phyloP scores from a whole-genome alignment of 352 stramenopile genomes.

The Proteromonas lacertae region DNA sequence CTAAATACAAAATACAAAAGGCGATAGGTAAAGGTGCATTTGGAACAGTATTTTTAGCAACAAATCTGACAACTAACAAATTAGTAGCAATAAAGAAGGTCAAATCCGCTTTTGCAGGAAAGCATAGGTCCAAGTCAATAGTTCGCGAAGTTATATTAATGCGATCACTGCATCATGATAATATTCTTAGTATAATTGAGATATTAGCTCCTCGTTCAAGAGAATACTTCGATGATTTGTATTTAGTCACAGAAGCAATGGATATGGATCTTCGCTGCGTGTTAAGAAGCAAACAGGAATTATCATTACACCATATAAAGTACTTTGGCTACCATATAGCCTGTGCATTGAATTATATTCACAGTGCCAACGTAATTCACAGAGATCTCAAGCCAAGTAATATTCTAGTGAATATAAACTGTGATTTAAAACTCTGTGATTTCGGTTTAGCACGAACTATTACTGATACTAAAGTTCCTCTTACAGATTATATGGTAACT shows the following conservation, averaged over 20 bases:
- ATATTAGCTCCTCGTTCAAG: too few species aligned
- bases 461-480: conserved; percentile 10
- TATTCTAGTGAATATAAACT: conserved; percentile 71
- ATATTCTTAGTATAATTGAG: too few species aligned
- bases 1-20: too few species aligned
- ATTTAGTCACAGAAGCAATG: conserved; percentile 22
- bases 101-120: too few species aligned
- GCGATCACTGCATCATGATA: too few species aligned
- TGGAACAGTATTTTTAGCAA: too few species aligned
- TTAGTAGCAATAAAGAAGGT: too few species aligned
- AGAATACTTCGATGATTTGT: conserved; percentile 2
- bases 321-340: background rate
- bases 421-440: conserved; percentile 5
- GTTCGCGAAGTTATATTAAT: too few species aligned
- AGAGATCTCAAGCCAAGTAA: conserved; percentile 67
- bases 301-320: conserved; percentile 34
- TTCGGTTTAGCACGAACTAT: background rate
- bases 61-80: too few species aligned
- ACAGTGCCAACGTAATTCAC: conserved; percentile 47
- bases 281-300: conserved; percentile 43
- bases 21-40: too few species aligned
- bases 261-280: conserved; percentile 56
- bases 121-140: too few species aligned
- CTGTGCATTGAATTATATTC: conserved; percentile 38
- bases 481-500: conserved; percentile 96